phyloP scores from a whole-genome alignment of 2,329 filamentous ascomycete genomes.

The Penicillium hesseltinei region DNA sequence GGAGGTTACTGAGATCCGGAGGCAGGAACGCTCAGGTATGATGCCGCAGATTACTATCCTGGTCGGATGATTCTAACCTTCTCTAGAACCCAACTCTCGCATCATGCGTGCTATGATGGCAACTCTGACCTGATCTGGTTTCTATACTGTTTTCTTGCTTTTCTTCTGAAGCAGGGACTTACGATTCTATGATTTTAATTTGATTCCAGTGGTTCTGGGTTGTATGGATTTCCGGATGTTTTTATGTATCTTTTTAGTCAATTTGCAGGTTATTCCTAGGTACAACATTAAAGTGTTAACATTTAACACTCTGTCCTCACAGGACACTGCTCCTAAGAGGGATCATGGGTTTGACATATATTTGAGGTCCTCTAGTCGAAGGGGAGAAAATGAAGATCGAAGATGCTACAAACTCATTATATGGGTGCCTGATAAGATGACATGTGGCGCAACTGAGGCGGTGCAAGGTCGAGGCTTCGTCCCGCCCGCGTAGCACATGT shows the following conservation, averaged over 20 bases:
- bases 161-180: slow-evolving; percentile 1
- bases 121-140: slow-evolving; percentile 59
- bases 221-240: background rate
- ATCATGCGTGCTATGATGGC: slow-evolving; percentile 69
- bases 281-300: background rate
- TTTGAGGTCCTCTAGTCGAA: background rate
- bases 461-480: slow-evolving; percentile 21
- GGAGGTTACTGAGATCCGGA: slow-evolving; percentile 59
- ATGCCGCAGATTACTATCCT: background rate
- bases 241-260: slow-evolving; percentile 1
- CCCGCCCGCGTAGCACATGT: slow-evolving; percentile 13
- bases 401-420: background rate
- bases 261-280: background rate
- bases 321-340: no score
- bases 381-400: background rate
- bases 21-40: slow-evolving; percentile 90
- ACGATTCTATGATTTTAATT: slow-evolving; percentile 5
- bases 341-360: background rate
- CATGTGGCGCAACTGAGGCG: slow-evolving; percentile 28
- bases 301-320: background rate
- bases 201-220: background rate
- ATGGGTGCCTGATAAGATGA: slow-evolving; percentile 11
- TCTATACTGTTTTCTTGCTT: slow-evolving; percentile 2
- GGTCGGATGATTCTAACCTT: slow-evolving; percentile 15
- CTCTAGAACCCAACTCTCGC: slow-evolving; percentile 60